Conservation (phyloP, 2,329 filamentous ascomycete genomes). For the Fusarium nelsonii region DNA sequence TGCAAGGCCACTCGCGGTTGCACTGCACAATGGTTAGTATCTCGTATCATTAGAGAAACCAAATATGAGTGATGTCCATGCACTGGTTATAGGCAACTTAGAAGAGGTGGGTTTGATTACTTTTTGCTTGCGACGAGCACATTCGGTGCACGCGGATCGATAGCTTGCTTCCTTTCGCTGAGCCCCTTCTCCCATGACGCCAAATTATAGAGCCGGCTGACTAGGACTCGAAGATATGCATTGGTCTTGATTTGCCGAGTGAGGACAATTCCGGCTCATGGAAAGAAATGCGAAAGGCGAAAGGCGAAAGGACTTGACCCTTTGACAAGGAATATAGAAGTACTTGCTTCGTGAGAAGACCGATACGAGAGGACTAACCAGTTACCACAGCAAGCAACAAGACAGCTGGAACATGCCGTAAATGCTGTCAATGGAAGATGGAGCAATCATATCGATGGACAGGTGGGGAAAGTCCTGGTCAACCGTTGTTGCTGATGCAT, state of each 20-base stretch:
- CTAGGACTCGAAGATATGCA: background rate
- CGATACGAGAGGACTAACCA: constrained; percentile 10
- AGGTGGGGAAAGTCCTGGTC: constrained; percentile 42
- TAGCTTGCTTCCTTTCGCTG: constrained; percentile 34
- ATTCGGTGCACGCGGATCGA: constrained; percentile 59
- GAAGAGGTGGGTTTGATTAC: constrained; percentile 36
- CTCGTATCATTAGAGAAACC: background rate
- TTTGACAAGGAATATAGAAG: constrained; percentile 5
- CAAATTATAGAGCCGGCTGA: constrained; percentile 1
- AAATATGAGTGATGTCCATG: background rate
- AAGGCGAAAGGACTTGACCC: background rate
- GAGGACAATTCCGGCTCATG: background rate
- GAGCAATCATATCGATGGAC: constrained; percentile 34
- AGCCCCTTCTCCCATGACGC: constrained; percentile 33
- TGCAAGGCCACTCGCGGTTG: constrained; percentile 57
- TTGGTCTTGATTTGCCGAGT: background rate
- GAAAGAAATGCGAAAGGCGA: background rate
- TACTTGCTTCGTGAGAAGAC: background rate
- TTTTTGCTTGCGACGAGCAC: constrained; percentile 56
- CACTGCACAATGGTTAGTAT: constrained; percentile 48
- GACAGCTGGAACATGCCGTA: constrained; percentile 18
- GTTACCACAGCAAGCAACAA: constrained; percentile 15
- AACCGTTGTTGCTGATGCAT: constrained; percentile 43
- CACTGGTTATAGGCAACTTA: background rate
- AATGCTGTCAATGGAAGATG: constrained; percentile 16